Base-by-base conservation (phyloP, 75 land plant genomes). In the Sequoiadendron giganteum region DNA sequence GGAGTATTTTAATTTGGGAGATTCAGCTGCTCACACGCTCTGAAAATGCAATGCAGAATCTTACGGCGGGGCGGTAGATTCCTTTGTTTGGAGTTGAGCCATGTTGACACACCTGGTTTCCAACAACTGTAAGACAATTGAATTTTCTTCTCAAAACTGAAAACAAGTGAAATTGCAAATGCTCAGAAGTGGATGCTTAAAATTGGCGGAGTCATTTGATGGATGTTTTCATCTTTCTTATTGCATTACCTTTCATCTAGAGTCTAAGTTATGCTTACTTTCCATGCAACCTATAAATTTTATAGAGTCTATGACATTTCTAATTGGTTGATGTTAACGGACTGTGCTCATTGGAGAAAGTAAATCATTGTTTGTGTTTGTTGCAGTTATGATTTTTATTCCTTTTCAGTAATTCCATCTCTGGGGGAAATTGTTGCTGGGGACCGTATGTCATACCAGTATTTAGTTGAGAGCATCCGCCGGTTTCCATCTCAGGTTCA, bases 11-110 rank as follows among this genome's bases (percentile, higher is more conserved):
- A 65, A 65, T 65, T 8, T 65, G 70, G 30, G 28, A 28, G n/a
- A 28, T 65, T 21, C 9, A 65, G 70, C 9, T 28, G 28, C 70
- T 65, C n/a, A 65, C n/a, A 65, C 32, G 58, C 38, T 65, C 70
- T 80, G 42, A 25, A 28, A 32, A 9, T 86, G n/a, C 30, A 72
- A 49, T 90, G 49, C 88, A 97, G 99, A 91, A 97, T 98, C 19
- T 90, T 98, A 49, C 94, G 90, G 84, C 92, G 92, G 34, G 99
- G 99, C 83, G 99, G 99, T 55, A 90, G 96, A 56, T 98, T 98
- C 78, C 92, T 98, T 28, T 98, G 97, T 92, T 93, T 98, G 84
- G 99, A 98, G 88, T 91, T 98, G 77, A 97, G 99, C 90, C 99
- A 97, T 93, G 99, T 98, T 36, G 90, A 93, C 30, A 78, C 86